A percentile compares a stretch with the other conserved stretches of the same genome.
Conservation (phyloP, 1,284 basidiomycete genomes). For the Pseudozyma pruni region DNA sequence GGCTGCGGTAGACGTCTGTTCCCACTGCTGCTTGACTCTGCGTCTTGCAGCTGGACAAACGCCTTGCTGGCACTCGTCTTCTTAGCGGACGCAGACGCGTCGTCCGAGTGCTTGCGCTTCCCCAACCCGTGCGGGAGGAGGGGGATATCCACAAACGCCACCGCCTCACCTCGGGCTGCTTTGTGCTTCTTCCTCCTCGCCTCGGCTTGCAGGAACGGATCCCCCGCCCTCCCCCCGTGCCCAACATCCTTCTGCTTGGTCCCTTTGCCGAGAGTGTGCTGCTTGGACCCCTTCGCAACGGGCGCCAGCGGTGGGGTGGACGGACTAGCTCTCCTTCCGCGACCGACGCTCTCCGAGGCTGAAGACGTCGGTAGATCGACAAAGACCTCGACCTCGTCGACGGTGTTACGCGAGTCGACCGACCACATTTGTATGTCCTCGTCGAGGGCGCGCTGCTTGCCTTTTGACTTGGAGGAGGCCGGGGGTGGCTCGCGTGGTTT, state of each 20-base stretch:
- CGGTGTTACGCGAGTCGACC: background rate
- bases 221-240: too few species aligned
- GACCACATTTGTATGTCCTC: slow-evolving; percentile 4
- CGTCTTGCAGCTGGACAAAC: too few species aligned
- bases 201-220: background rate
- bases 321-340: background rate
- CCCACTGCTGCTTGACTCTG: background rate
- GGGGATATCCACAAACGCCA: too few species aligned
- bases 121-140: too few species aligned
- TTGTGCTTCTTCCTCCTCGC: background rate
- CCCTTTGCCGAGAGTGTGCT: too few species aligned
- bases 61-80: too few species aligned
- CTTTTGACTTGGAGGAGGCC: background rate
- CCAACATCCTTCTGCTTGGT: too few species aligned
- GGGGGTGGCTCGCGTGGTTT: background rate
- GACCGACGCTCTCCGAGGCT: slow-evolving; percentile 6
- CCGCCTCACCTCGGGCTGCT: too few species aligned
- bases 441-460: slow-evolving; percentile 13
- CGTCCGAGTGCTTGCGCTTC: too few species aligned
- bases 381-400: slow-evolving; percentile 2
- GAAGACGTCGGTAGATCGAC: slow-evolving; percentile 20
- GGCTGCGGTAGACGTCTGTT: background rate
- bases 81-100: too few species aligned
- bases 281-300: background rate
- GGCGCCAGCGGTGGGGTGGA: background rate